phyloP scores from a whole-genome alignment of 345 rosid species.

The Carallia pectinifolia region DNA sequence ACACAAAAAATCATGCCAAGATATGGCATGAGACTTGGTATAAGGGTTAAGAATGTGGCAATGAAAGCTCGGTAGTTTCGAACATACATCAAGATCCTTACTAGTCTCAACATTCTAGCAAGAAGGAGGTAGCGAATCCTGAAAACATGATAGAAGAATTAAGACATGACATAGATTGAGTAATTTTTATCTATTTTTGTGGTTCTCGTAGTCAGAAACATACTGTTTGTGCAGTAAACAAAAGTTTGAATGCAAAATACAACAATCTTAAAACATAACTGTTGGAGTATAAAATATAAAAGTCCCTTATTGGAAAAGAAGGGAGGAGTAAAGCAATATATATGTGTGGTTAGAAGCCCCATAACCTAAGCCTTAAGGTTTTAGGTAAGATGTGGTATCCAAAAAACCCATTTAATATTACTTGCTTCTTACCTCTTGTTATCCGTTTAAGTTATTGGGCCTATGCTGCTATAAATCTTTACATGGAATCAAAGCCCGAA shows the following conservation, averaged over 20 bases:
- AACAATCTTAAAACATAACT: not conserved
- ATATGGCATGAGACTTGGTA: constrained; percentile 97
- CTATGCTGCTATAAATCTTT: no score
- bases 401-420: no score
- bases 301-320: no score
- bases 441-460: no score
- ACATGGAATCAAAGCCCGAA: no score
- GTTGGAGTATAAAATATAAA: no score
- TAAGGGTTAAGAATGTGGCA: constrained; percentile 81
- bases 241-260: not conserved
- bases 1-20: constrained; percentile 86
- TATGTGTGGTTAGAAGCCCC: no score
- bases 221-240: not conserved
- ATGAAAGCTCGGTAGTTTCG: constrained; percentile 74
- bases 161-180: not conserved
- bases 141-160: constrained; percentile 22
- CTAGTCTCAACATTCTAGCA: constrained; percentile 88
- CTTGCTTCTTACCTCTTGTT: no score
- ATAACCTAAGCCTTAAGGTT: no score
- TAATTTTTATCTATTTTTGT: not conserved
- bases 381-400: no score
- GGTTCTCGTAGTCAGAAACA: not conserved
- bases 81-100: constrained; percentile 83
- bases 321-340: no score
- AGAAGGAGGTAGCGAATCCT: constrained; percentile 99